A percentile compares a stretch with the other conserved stretches of the same genome.
Evolutionary conservation across 352 stramenopile species (phyloP).

Genomic region (Phytophthora hibernalis): DNA sequence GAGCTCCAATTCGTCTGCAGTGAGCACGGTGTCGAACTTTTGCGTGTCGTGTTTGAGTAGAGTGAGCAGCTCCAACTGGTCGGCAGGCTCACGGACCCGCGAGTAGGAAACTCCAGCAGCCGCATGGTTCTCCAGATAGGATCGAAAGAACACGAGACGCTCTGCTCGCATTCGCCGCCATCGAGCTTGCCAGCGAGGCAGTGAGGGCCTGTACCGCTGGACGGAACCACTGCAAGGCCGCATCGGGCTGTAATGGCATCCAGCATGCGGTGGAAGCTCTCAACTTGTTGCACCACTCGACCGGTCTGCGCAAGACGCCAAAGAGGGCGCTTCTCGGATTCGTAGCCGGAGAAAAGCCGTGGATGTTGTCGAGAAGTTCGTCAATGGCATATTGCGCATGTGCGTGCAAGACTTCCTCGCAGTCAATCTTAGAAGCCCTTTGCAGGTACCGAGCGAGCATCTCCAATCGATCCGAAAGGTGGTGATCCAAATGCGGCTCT

Average conservation of each 20-base stretch:
- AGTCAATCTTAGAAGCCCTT: slow-evolving; percentile 17
- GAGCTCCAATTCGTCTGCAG: slow-evolving; percentile 30
- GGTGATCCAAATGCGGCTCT: slow-evolving; percentile 36
- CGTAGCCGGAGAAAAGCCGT: slow-evolving; percentile 41
- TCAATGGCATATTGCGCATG: slow-evolving; percentile 35
- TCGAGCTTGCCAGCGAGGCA: slow-evolving; percentile 42
- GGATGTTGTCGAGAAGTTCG: slow-evolving; percentile 35
- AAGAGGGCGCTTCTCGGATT: slow-evolving; percentile 32
- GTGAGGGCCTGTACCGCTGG: slow-evolving; percentile 11
- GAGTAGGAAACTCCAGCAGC: slow-evolving; percentile 18
- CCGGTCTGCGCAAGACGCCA: slow-evolving; percentile 43
- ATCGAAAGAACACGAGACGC: slow-evolving; percentile 38
- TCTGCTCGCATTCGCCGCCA: slow-evolving; percentile 44
- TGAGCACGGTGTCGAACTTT: slow-evolving; percentile 40
- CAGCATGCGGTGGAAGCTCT: slow-evolving; percentile 40
- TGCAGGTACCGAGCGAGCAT: slow-evolving; percentile 33
- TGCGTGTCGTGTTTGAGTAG: slow-evolving; percentile 31
- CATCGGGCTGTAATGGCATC: slow-evolving; percentile 41
- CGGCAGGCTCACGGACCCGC: slow-evolving; percentile 14
- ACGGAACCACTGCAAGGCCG: slow-evolving; percentile 28
- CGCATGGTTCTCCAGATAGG: slow-evolving; percentile 28
- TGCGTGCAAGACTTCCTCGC: slow-evolving; percentile 13
- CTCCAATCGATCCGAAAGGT: slow-evolving; percentile 38
- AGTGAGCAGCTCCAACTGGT: slow-evolving; percentile 40
- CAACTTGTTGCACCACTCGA: slow-evolving; percentile 43